A percentile compares a stretch with the other conserved stretches of the same genome.
Evolutionary conservation across 176 grass and related monocot genomes (phyloP).

Genomic region (Olyra latifolia): DNA sequence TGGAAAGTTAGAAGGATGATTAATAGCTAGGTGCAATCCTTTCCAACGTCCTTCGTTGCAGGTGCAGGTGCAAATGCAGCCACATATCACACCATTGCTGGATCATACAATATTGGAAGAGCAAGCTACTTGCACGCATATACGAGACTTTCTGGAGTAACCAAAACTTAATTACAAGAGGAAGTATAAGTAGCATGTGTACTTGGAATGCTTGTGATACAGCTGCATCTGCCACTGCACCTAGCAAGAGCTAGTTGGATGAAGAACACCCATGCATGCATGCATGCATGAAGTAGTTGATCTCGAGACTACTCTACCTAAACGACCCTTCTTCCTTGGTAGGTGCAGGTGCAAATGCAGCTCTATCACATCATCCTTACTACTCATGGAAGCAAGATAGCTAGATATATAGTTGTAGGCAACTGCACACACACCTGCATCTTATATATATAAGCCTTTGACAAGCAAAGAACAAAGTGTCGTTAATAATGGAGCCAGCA

Average conservation of each 20-base stretch:
- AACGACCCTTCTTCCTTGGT: background rate
- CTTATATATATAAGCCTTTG: conserved; percentile 7
- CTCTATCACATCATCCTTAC: conserved; percentile 20
- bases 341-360: conserved; percentile 57
- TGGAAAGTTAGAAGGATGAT: background rate
- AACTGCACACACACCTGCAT: background rate
- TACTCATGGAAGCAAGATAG: background rate
- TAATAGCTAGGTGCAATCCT: background rate
- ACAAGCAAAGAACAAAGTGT: background rate
- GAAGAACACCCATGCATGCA: background rate
- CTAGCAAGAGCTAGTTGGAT: conserved; percentile 1
- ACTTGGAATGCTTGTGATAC: background rate
- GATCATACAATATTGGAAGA: background rate
- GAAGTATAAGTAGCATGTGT: background rate
- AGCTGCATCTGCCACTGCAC: conserved; percentile 42
- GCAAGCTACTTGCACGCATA: background rate
- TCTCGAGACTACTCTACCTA: too few species aligned
- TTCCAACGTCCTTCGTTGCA: background rate
- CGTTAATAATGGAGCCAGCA: background rate
- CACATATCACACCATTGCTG: background rate
- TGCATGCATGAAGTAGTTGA: background rate
- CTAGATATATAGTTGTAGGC: background rate
- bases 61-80: conserved; percentile 25
- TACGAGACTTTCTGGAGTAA: background rate
- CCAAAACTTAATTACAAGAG: too few species aligned